A percentile compares a stretch with the other conserved stretches of the same genome.
phyloP scores from a whole-genome alignment of 306 rosid genomes.

The Medicago truncatula region MtrunA17r5.0-ANR NC_053042.1:239001-239500 shows the following conservation, averaged over 20 bases:
- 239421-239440: conserved; percentile 43
- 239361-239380: conserved; percentile 50
- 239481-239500: conserved; percentile 45
- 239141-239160: conserved; percentile 70
- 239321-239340: conserved; percentile 59
- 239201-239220: conserved; percentile 68
- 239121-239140: conserved; percentile 50
- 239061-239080: conserved; percentile 35
- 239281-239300: conserved; percentile 60
- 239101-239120: conserved; percentile 44
- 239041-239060: conserved; percentile 45
- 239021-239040: conserved; percentile 44
- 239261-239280: conserved; percentile 40
- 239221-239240: conserved; percentile 51
- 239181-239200: conserved; percentile 56
- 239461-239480: conserved; percentile 42
- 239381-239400: conserved; percentile 49
- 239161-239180: conserved; percentile 57
- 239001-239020: conserved; percentile 75
- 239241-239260: conserved; percentile 47
- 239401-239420: conserved; percentile 54
- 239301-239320: conserved; percentile 60
- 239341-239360: conserved; percentile 49
- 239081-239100: conserved; percentile 45
- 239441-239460: conserved; percentile 45